phyloP scores from a whole-genome alignment of 345 rosid genomes.

The Linum lewisii region DNA sequence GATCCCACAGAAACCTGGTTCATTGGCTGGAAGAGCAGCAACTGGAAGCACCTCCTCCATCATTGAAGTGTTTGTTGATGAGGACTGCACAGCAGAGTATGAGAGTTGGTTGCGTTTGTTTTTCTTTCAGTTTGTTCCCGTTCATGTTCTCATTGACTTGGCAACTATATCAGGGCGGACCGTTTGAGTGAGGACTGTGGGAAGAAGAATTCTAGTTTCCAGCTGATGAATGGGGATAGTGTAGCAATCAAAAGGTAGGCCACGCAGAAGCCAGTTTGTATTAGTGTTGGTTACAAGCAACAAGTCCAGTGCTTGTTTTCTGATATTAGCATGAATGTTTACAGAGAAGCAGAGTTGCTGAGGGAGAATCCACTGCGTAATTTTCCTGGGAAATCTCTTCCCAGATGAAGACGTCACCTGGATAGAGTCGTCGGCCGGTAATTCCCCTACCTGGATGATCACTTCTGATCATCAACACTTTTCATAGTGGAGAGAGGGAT shows the following conservation, averaged over 20 bases:
- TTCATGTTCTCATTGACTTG: not conserved
- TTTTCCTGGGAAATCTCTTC: slow-evolving; percentile 64
- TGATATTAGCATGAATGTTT: not conserved
- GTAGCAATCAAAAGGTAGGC: slow-evolving; percentile 39
- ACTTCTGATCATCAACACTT: too few relatives aligned
- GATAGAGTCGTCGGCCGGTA: too few relatives aligned
- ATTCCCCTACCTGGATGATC: too few relatives aligned
- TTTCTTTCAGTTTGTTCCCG: not conserved
- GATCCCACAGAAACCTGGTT: slow-evolving; percentile 53
- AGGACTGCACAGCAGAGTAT: slow-evolving; percentile 47
- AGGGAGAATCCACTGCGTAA: slow-evolving; percentile 73
- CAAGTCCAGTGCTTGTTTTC: not conserved
- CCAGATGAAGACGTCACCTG: slow-evolving; percentile 42
- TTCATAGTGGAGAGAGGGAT: too few relatives aligned
- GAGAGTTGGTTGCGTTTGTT: slow-evolving; percentile 17
- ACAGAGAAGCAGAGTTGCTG: slow-evolving; percentile 71
- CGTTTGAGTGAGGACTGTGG: slow-evolving; percentile 11
- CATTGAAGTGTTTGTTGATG: slow-evolving; percentile 78
- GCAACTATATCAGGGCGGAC: slow-evolving; percentile 17
- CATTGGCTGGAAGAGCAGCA: slow-evolving; percentile 30
- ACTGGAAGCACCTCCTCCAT: slow-evolving; percentile 21
- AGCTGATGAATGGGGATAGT: slow-evolving; percentile 29
- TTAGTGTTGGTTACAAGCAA: not conserved
- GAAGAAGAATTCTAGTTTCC: slow-evolving; percentile 27
- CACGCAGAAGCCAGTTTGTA: not conserved